Percentiles rank a stretch among this genome's conserved stretches.
Conservation (phyloP, 2,329 filamentous ascomycete species). For the Aspergillus felis region DNA sequence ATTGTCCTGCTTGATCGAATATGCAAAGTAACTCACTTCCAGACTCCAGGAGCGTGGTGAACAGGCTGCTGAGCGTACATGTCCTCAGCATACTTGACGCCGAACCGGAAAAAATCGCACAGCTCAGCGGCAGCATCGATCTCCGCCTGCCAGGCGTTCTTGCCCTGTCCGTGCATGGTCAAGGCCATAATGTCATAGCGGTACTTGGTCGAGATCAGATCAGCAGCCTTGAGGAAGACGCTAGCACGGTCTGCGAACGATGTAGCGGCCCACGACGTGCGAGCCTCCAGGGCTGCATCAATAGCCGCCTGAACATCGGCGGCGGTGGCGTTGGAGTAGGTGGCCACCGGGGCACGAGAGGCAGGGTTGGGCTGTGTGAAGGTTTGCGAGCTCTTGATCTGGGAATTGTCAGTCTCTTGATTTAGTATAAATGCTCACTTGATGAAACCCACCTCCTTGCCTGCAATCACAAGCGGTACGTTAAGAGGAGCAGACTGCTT, state of each 20-base stretch:
- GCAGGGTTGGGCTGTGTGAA: conserved; percentile 74
- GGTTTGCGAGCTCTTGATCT: conserved; percentile 31
- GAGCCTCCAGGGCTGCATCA: conserved; percentile 77
- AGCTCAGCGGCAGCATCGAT: conserved; percentile 93
- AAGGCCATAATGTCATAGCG: conserved; percentile 94
- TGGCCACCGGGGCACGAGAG: conserved; percentile 74
- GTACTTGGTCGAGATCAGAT: conserved; percentile 87
- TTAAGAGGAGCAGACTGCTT: conserved; percentile 68
- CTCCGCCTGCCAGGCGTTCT: conserved; percentile 99
- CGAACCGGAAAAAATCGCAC: conserved; percentile 85
- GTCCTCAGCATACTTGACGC: conserved; percentile 89
- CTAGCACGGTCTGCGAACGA: conserved; percentile 89
- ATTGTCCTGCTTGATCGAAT: neutral
- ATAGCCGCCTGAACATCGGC: conserved; percentile 77
- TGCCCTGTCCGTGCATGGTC: conserved; percentile 94
- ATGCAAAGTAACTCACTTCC: conserved; percentile 60
- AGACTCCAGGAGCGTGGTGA: conserved; percentile 77
- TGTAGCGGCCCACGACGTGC: conserved; percentile 77
- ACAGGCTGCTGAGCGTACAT: conserved; percentile 82
- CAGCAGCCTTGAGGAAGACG: conserved; percentile 92
- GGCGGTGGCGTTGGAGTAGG: conserved; percentile 76
- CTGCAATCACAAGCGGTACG: conserved; percentile 78
- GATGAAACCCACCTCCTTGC: conserved; percentile 62
- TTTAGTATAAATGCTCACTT: neutral
- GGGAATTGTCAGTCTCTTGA: neutral